These are phyloP conservation scores for Zoysia japonica DNA, from an alignment of 176 grass and related monocot genomes.

Conservation along the genomic window DNA sequence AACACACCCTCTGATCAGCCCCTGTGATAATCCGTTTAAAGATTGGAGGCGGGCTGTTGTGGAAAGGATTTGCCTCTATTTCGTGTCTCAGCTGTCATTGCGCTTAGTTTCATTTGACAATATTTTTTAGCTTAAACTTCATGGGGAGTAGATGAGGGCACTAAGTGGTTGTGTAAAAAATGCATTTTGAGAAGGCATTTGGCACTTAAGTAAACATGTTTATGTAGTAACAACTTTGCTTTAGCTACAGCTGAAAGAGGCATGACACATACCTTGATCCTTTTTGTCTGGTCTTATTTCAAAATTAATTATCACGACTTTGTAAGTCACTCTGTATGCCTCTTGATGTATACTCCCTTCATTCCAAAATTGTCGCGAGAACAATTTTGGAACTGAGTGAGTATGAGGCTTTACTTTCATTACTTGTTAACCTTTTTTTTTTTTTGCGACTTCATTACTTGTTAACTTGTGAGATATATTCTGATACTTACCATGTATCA, in stretches of 20 bases:
- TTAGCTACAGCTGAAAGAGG: not conserved
- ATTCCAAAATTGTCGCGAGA: too few species aligned
- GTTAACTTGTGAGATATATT: conserved; percentile 12
- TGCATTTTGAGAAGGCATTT: not conserved
- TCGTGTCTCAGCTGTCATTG: not conserved
- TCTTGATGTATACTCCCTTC: not conserved
- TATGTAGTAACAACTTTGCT: conserved; percentile 11
- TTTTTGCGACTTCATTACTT: not conserved
- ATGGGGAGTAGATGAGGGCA: not conserved
- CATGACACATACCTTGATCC: not conserved
- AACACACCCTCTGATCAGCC: too few species aligned
- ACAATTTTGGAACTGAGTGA: not conserved
- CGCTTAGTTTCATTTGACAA: not conserved
- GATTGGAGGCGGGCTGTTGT: not conserved
- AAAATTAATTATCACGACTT: not conserved
- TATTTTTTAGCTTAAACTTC: not conserved
- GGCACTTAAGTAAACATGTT: not conserved
- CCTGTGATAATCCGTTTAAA: not conserved
- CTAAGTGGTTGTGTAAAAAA: not conserved
- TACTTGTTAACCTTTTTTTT: not conserved
- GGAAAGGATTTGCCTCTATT: not conserved
- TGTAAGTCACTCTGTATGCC: not conserved
- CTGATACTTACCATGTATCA: not conserved
- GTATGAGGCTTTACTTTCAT: conserved; percentile 26
- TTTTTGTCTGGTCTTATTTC: not conserved